Base-by-base conservation (phyloP, 2,329 filamentous ascomycete genomes). In the Simplicillium aogashimaense region DNA sequence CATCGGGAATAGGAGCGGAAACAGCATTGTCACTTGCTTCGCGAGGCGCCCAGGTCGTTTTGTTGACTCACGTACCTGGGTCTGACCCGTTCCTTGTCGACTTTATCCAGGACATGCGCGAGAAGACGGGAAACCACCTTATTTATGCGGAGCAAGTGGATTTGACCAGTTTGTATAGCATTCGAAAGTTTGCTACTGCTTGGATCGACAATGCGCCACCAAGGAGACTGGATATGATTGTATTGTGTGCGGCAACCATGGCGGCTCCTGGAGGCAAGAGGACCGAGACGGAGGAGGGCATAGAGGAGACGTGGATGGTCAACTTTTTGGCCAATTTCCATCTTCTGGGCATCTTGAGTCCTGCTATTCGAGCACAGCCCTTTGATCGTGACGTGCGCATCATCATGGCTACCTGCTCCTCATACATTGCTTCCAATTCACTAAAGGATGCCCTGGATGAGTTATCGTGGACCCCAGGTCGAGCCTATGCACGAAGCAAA, bases 281-380 rank as follows among this genome's bases (percentile, higher is more conserved):
- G 20, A 65, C 60, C 2, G 66, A 75, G 47, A 94, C 88, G 0
- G 63, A 70, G 6, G 88, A 95, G 54, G 88, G 87, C 1, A 66
- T 97, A 12, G 90, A 97, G 56, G 74, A 82, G 48, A 90, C 84
- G 45, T 97, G 89, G 89, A 87, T 88, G 65, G 71, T 97, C 51
- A 98, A 98, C 57, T 98, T 88, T 59, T 73, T 98, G 31, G 83
- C 88, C 47, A 97, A 95, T 60, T 97, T 95, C 64, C 94, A 98
- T 55, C 72, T 98, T 3, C 72, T 98, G 35, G 86, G 85, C 48
- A 94, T 98, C 25, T 70, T 98, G 29, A 92, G 83, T 50, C 92
- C 92, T 0, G 90, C 92, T 0, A 72, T 98, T 44, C 78, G 87
- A 48, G 87, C 85, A 1, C 92, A 98, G 61, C 92, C 92, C 2